Base-by-base conservation (phyloP, 2,329 filamentous ascomycete genomes). In the Hymenoscyphus repandus region DNA sequence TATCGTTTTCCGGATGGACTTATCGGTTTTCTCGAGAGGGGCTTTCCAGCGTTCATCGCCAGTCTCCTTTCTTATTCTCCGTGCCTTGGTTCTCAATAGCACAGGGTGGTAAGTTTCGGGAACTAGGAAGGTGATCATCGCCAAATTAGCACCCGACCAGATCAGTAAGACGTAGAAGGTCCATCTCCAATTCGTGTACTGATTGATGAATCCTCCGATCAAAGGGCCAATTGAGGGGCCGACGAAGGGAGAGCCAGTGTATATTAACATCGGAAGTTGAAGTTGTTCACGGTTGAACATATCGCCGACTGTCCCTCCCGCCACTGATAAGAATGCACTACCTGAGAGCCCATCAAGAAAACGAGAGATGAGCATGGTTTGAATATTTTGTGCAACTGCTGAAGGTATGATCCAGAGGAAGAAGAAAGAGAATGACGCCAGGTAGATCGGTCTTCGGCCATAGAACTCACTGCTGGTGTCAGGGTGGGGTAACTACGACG, bases 61-160 rank as follows among this genome's bases (percentile, higher is more conserved):
- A 0, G 88, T 95, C 53, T 86, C 81, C 64, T 82, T 78, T 48
- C 90, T 83, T 31, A 90, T 66, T 50, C 74, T 74, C 48, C 74
- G 73, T 2, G 90, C 90, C 66, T 93, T 95, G 40, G 77, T 75
- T 47, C 83, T 79, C 38, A 95, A 73, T 43, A 93, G 71, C 13
- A 91, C 76, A n/a, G 79, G 80, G 58, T 83, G 88, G 66, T 93
- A 96, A 1, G 90, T 96, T 71, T 96, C 90, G 5, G 90, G 91
- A 2, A 96, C 89, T 39, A 90, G 74, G 32, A 89, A 65, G 32
- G 83, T 64, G 47, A 96, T 83, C 52, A 81, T 71, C 10, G 76
- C 64, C 45, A 89, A 74, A 61, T 90, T 69, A 6, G 74, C 68
- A n/a, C 75, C 80, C 1, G 83, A 77, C 90, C 89, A 95, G 45